Evolutionary conservation across 2,329 filamentous ascomycete species (phyloP).

Genomic region (Colletotrichum sp.): DNA sequence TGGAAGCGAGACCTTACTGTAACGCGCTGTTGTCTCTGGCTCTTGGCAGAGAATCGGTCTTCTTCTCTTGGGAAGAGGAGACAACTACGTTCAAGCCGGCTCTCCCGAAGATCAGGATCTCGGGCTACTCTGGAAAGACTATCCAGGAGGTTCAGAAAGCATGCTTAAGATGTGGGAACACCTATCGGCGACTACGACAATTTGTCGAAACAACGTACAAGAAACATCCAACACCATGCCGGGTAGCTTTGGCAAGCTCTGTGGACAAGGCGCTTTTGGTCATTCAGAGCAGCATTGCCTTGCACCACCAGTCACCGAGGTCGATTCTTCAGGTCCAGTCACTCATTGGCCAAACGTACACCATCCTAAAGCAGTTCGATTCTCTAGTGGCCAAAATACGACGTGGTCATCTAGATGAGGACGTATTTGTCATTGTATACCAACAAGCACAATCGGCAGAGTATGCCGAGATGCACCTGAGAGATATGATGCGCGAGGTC

Average conservation of each 20-base stretch:
- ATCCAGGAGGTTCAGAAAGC: constrained; percentile 50
- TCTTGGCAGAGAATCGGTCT: constrained; percentile 73
- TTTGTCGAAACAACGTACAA: constrained; percentile 54
- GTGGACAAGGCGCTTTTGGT: constrained; percentile 52
- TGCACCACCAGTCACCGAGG: constrained; percentile 41
- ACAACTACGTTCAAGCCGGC: constrained; percentile 57
- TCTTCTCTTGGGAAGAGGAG: constrained; percentile 67
- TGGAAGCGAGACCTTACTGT: constrained; percentile 55
- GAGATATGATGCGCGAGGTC: constrained; percentile 70
- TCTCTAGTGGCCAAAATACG: constrained; percentile 53
- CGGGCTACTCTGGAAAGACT: constrained; percentile 59
- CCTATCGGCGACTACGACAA: constrained; percentile 47
- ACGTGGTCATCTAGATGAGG: constrained; percentile 58
- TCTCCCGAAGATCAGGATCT: constrained; percentile 53
- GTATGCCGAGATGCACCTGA: constrained; percentile 65
- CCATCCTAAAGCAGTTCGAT: constrained; percentile 57
- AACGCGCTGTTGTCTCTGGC: constrained; percentile 68
- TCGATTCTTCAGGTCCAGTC: constrained; percentile 61
- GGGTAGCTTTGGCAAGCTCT: constrained; percentile 57
- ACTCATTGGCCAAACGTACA: constrained; percentile 49
- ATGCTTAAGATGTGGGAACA: constrained; percentile 54
- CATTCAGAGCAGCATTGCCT: constrained; percentile 54
- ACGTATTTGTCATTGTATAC: constrained; percentile 66
- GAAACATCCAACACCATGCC: constrained; percentile 47
- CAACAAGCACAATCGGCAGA: constrained; percentile 67